Conservation (phyloP, 2,329 filamentous ascomycete species). For the Verticillium nubilum region DNA sequence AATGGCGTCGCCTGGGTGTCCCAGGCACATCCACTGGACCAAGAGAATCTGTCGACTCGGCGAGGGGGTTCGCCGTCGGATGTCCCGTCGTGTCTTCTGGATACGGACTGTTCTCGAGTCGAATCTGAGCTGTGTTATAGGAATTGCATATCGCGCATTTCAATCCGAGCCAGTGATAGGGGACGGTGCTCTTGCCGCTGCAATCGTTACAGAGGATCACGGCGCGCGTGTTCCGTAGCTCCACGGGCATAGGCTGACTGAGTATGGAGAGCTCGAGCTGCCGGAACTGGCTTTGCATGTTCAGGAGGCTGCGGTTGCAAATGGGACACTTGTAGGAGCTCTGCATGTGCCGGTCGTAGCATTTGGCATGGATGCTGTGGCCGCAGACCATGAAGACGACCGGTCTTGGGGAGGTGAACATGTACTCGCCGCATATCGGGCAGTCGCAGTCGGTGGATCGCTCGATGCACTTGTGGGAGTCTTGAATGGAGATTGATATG, state of each 20-base stretch:
- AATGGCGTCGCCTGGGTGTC: conserved; percentile 28
- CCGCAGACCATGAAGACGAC: conserved; percentile 95
- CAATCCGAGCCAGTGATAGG: conserved; percentile 90
- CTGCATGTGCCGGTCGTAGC: conserved; percentile 82
- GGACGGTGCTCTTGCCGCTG: conserved; percentile 76
- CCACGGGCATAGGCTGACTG: conserved; percentile 83
- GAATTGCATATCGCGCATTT: conserved; percentile 74
- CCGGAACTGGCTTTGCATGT: conserved; percentile 94
- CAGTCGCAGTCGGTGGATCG: conserved; percentile 92
- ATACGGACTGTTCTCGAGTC: conserved; percentile 29
- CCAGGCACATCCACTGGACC: neutral
- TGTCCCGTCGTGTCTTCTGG: neutral
- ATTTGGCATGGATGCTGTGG: conserved; percentile 89
- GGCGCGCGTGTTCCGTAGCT: conserved; percentile 74
- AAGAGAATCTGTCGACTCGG: neutral
- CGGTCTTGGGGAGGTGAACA: conserved; percentile 84
- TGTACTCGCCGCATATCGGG: conserved; percentile 92
- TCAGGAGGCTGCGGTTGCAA: conserved; percentile 92
- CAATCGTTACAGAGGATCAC: conserved; percentile 94
- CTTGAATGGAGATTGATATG: conserved; percentile 81
- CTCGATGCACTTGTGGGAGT: conserved; percentile 89
- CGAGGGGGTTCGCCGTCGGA: neutral
- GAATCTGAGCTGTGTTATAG: conserved; percentile 64
- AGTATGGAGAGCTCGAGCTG: conserved; percentile 85
- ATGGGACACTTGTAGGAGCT: conserved; percentile 94